Evolutionary conservation across 2,329 filamentous ascomycete genomes (phyloP), one percentile per base, ranked within the genome.

Genomic region (Paecilomyces variotii): DNA sequence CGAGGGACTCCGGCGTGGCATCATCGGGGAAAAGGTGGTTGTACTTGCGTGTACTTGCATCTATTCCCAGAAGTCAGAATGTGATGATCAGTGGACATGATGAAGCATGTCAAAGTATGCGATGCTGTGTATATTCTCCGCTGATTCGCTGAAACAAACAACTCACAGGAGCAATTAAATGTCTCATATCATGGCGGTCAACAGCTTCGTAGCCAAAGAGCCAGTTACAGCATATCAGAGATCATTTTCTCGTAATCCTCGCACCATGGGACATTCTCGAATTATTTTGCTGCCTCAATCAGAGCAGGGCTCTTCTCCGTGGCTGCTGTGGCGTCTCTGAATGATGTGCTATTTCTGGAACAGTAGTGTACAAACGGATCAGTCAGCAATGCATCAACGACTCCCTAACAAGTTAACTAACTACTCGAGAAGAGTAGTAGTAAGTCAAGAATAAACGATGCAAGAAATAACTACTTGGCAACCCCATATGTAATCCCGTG

Each of bases 1-100:
- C 59, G 27, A 79, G 64, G 5, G 75, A 71, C 11, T 78, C 72
- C 1, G 72, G 60, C 0, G 78, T 78, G 14, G 74, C 77, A 52
- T 80, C 75, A 10, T 77, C 72, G 2, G 82, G 81, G 61, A 84
- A 82, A 65, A 80, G 75, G 51, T 71, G 79, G 72, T 86, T 87
- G 77, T 82, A 87, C 62, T 80, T 80, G 69, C 83, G 79, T 68
- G 79, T 80, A 19, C 19, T 19, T 19, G 19, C 19, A 85, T 35
- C 81, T 83, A 45, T 5, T 51, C 4, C 10, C 39, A n/a, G n/a
- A n/a, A 45, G 7, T 24, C 39, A n/a, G n/a, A n/a, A 45, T 19
- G 9, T 10, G 14, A 19, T 7, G 12, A 45, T 45, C 39, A 45
- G 39, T 6, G 14, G 14, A 5, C 35, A 39, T 3, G 35, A 14